phyloP scores from a whole-genome alignment of 257 asterid genomes.

The Solanum bulbocastanum region DNA sequence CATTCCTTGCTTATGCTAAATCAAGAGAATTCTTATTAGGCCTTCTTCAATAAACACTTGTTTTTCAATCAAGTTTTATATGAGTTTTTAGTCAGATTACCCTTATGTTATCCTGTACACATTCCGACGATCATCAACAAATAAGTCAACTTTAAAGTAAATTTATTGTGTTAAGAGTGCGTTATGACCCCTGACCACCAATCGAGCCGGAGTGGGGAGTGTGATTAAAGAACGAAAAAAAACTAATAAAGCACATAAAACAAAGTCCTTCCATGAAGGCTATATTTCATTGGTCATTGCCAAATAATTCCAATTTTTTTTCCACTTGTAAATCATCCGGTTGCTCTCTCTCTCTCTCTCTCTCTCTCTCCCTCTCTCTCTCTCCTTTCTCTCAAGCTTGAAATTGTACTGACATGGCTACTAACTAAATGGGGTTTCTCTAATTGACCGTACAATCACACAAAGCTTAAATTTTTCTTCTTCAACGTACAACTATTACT shows the following conservation, averaged over 20 bases:
- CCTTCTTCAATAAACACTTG: neutral
- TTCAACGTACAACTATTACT: neutral
- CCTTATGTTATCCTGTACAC: neutral
- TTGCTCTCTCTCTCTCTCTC: neutral
- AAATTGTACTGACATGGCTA: slow-evolving; percentile 37
- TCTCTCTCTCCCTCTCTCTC: neutral
- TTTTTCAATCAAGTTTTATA: neutral
- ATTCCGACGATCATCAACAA: neutral
- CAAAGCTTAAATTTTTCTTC: neutral
- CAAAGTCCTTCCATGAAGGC: slow-evolving; percentile 21
- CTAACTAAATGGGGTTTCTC: slow-evolving; percentile 15
- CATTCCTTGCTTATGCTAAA: neutral
- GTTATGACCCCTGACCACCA: neutral
- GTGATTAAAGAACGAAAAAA: neutral
- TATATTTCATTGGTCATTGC: slow-evolving; percentile 26
- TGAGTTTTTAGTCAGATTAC: neutral
- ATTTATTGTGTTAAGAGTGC: neutral
- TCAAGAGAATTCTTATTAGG: neutral
- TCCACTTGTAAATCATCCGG: slow-evolving; percentile 11
- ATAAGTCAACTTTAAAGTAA: neutral
- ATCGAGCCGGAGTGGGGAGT: neutral
- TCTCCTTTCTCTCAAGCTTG: neutral
- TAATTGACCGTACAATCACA: neutral
- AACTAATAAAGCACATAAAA: neutral
- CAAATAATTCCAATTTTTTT: slow-evolving; percentile 11